Evolutionary conservation across 179 eudicot genomes (phyloP).

Genomic region (Beta macrorhiza): DNA sequence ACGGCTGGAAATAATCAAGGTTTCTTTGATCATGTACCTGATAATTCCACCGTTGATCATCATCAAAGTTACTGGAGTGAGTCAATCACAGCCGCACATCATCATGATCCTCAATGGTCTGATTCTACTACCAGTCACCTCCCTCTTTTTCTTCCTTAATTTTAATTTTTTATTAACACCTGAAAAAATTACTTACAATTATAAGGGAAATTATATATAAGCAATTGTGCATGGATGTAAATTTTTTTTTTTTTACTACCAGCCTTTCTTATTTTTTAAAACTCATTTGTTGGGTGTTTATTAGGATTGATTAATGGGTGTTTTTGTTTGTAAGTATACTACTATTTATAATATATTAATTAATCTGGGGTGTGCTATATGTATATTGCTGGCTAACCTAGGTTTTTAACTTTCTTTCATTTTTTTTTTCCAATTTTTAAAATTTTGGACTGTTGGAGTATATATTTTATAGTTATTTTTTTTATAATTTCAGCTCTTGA

Average conservation of each 20-base stretch:
- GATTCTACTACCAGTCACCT: conserved; percentile 15
- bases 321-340: not conserved
- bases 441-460: too few species aligned
- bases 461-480: too few species aligned
- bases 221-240: not conserved
- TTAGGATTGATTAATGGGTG: not conserved
- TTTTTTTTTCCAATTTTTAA: not conserved
- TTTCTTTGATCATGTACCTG: conserved; percentile 20
- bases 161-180: not conserved
- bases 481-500: too few species aligned
- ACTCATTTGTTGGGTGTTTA: not conserved
- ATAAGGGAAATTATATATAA: not conserved
- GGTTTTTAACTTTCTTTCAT: not conserved
- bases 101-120: conserved; percentile 29
- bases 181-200: not conserved
- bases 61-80: conserved; percentile 22
- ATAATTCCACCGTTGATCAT: conserved; percentile 13
- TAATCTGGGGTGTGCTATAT: not conserved
- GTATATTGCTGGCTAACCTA: not conserved
- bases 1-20: conserved; percentile 18
- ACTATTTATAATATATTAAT: not conserved
- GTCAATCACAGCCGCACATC: conserved; percentile 2
- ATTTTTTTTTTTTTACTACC: not conserved
- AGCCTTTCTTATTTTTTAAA: not conserved
- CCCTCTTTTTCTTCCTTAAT: conserved; percentile 31